Conservation (phyloP, 306 rosid species). For the Lithocarpus polystachyus region DNA sequence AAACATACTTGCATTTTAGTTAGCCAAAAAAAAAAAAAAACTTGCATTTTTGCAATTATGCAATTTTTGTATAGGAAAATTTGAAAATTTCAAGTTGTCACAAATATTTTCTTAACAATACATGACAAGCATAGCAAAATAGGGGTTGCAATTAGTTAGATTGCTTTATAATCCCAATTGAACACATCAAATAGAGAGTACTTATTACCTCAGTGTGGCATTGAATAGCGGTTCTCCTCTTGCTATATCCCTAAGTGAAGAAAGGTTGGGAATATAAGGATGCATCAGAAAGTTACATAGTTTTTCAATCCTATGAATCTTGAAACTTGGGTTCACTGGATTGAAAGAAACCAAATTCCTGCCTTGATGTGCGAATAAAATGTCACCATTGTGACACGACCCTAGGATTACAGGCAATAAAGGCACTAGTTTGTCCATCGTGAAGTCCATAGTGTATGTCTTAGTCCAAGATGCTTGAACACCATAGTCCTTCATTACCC, state of each 20-base stretch:
- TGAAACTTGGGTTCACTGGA: neutral
- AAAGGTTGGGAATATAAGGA: neutral
- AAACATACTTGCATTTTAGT: no score
- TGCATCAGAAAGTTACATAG: neutral
- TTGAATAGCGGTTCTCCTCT: neutral
- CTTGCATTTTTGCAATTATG: neutral
- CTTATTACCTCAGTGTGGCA: neutral
- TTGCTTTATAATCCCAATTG: neutral
- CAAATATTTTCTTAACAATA: neutral
- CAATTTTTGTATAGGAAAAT: neutral
- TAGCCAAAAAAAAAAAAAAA: no score
- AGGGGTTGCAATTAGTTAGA: neutral
- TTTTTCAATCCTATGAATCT: neutral
- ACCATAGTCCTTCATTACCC: neutral
- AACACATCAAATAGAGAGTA: neutral
- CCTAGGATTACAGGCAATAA: neutral
- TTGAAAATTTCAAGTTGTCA: neutral
- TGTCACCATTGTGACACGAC: neutral
- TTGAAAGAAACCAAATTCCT: neutral
- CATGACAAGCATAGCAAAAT: neutral
- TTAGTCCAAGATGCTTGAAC: neutral
- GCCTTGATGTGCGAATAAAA: neutral
- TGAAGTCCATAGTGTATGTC: neutral
- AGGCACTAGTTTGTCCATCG: no score
- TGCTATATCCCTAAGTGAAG: neutral